phyloP scores from a whole-genome alignment of 2,329 filamentous ascomycete species.

The Xylaria sp. region DNA sequence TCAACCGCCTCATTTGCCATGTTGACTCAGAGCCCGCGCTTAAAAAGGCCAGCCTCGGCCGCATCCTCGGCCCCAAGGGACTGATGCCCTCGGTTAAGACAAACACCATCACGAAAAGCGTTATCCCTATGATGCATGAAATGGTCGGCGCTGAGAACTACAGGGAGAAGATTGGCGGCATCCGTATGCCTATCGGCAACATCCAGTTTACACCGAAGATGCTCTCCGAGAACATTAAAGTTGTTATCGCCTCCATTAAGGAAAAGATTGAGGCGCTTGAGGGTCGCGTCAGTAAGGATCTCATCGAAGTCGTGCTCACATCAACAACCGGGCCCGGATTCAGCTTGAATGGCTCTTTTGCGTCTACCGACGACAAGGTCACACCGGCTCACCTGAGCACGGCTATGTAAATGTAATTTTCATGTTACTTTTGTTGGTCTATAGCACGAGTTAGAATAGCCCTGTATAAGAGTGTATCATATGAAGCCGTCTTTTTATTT shows the following conservation, averaged over 20 bases:
- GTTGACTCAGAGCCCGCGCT: conserved; percentile 79
- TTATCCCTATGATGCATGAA: conserved; percentile 78
- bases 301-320: conserved; percentile 82
- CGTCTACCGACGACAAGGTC: conserved; percentile 66
- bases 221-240: conserved; percentile 84
- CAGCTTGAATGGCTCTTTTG: conserved; percentile 84
- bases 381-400: conserved; percentile 63
- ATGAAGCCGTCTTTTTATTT: conserved; percentile 16
- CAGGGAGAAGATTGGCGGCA: conserved; percentile 83
- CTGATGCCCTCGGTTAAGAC: conserved; percentile 92
- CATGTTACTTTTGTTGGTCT: conserved; percentile 21
- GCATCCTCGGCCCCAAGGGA: conserved; percentile 85
- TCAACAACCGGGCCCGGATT: conserved; percentile 89
- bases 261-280: conserved; percentile 75
- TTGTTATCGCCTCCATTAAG: conserved; percentile 80
- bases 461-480: conserved; percentile 40
- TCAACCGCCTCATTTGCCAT: conserved; percentile 91
- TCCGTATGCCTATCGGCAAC: conserved; percentile 91
- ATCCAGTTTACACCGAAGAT: conserved; percentile 88
- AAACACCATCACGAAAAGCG: conserved; percentile 87
- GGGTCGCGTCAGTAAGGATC: conserved; percentile 73
- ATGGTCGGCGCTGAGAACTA: conserved; percentile 88
- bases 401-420: conserved; percentile 59
- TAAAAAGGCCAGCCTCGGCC: conserved; percentile 81
- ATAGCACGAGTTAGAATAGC: conserved; percentile 30